Evolutionary conservation across 2,329 filamentous ascomycete species (phyloP).

Genomic region (Fonsecaea pedrosoi): DNA sequence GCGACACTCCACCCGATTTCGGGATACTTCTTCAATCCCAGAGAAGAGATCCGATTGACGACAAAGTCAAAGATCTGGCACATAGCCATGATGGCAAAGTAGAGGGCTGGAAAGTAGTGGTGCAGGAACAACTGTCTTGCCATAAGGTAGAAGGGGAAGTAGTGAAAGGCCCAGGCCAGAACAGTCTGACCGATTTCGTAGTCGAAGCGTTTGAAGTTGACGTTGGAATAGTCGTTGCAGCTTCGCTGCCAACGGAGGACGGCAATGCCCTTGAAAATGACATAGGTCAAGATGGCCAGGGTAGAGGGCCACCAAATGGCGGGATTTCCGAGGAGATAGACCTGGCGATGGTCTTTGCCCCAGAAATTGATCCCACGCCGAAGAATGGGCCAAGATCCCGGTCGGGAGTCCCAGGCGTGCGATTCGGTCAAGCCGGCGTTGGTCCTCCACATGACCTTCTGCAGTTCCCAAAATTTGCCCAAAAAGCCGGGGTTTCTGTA

Average conservation of each 20-base stretch:
- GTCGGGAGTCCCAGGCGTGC: constrained; percentile 97
- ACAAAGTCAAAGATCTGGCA: constrained; percentile 89
- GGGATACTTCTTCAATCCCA: constrained; percentile 73
- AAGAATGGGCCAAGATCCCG: constrained; percentile 89
- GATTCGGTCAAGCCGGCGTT: constrained; percentile 96
- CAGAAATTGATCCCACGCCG: constrained; percentile 98
- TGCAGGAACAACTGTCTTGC: constrained; percentile 96
- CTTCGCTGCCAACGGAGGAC: constrained; percentile 93
- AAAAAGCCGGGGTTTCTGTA: constrained; percentile 95
- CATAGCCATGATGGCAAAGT: constrained; percentile 89
- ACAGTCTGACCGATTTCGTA: constrained; percentile 92
- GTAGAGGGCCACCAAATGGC: constrained; percentile 93
- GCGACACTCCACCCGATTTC: constrained; percentile 76
- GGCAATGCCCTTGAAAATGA: constrained; percentile 84
- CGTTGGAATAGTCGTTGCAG: constrained; percentile 81
- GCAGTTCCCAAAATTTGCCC: constrained; percentile 96
- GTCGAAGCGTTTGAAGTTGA: constrained; percentile 93
- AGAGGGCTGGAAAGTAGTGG: constrained; percentile 96
- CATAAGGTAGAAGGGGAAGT: constrained; percentile 99
- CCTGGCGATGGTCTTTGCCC: constrained; percentile 91
- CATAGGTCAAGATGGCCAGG: constrained; percentile 75
- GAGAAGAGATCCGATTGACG: constrained; percentile 72
- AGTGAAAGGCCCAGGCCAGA: constrained; percentile 95
- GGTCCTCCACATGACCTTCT: constrained; percentile 98
- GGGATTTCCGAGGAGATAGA: constrained; percentile 95